These are phyloP conservation scores for Fonsecaea multimorphosa DNA, from an alignment of 2,329 filamentous ascomycete genomes.

Conservation along the genomic window DNA sequence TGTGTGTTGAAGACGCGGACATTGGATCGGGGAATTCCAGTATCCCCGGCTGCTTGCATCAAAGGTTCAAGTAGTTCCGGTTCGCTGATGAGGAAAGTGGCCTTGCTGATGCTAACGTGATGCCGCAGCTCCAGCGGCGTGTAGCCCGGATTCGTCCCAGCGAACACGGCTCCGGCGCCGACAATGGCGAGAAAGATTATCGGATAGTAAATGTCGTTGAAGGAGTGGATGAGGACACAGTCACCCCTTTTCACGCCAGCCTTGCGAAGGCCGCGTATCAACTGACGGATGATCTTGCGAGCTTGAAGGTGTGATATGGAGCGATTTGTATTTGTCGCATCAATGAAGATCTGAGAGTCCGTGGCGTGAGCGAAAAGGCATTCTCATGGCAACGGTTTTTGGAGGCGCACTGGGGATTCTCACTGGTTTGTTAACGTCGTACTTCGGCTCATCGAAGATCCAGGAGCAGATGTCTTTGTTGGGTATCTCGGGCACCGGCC, in stretches of 20 bases:
- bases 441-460: slow-evolving; percentile 58
- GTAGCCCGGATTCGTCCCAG: slow-evolving; percentile 58
- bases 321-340: slow-evolving; percentile 52
- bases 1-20: slow-evolving; percentile 25
- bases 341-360: slow-evolving; percentile 51
- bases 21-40: slow-evolving; percentile 10
- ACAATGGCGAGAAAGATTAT: slow-evolving; percentile 50
- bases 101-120: slow-evolving; percentile 51
- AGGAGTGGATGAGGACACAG: slow-evolving; percentile 62
- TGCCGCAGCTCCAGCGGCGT: slow-evolving; percentile 57
- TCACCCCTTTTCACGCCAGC: slow-evolving; percentile 51
- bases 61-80: slow-evolving; percentile 39
- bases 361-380: neutral
- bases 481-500: slow-evolving; percentile 48
- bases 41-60: slow-evolving; percentile 17
- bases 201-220: slow-evolving; percentile 55
- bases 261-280: slow-evolving; percentile 57
- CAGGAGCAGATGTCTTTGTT: slow-evolving; percentile 60
- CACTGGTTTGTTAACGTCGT: slow-evolving; percentile 58
- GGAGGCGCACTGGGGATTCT: no score
- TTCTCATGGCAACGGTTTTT: neutral
- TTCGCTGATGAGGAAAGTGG: slow-evolving; percentile 55
- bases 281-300: slow-evolving; percentile 49
- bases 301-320: slow-evolving; percentile 26
- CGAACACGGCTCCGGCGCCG: slow-evolving; percentile 56